Evolutionary conservation across 139 green algal genomes (phyloP).

Genomic region (Picochlorum sp.): DNA sequence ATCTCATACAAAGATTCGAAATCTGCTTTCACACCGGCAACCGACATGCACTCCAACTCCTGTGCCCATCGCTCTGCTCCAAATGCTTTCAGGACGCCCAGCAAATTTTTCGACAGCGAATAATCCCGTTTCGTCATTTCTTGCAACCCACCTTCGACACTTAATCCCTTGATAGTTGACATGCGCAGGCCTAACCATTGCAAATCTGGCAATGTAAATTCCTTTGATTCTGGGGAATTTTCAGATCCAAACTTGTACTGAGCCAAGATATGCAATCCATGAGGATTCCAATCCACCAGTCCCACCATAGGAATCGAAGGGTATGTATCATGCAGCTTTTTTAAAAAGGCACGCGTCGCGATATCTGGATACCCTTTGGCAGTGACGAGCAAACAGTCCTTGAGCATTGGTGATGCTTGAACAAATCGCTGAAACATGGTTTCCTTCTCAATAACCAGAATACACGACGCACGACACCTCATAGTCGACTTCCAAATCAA

Average conservation of each 20-base stretch:
- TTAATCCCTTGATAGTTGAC: slow-evolving; percentile 38
- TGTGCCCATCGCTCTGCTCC: slow-evolving; percentile 12
- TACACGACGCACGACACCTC: slow-evolving; percentile 19
- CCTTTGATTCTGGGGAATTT: slow-evolving; percentile 50
- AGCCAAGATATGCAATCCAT: slow-evolving; percentile 36
- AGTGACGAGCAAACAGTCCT: slow-evolving; percentile 61
- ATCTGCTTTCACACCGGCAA: slow-evolving; percentile 39
- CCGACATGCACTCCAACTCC: slow-evolving; percentile 45
- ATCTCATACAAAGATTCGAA: slow-evolving; percentile 50
- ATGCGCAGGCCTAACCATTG: slow-evolving; percentile 63
- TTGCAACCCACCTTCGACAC: slow-evolving; percentile 33
- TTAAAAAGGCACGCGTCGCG: slow-evolving; percentile 56
- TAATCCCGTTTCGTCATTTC: slow-evolving; percentile 32
- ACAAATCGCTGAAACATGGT: slow-evolving; percentile 57
- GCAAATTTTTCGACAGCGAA: slow-evolving; percentile 9
- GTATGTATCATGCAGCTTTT: slow-evolving; percentile 28
- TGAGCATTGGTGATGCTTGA: slow-evolving; percentile 36
- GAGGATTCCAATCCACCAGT: slow-evolving; percentile 87
- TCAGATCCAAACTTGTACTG: slow-evolving; percentile 65
- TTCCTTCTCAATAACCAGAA: slow-evolving; percentile 80
- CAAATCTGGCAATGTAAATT: slow-evolving; percentile 51
- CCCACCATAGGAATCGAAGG: slow-evolving; percentile 28
- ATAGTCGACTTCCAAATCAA: slow-evolving; percentile 37
- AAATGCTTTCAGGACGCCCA: slow-evolving; percentile 15
- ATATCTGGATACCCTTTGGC: slow-evolving; percentile 77